Evolutionary conservation across 2,329 filamentous ascomycete genomes (phyloP).

Genomic region (Chaetomium sp.): DNA sequence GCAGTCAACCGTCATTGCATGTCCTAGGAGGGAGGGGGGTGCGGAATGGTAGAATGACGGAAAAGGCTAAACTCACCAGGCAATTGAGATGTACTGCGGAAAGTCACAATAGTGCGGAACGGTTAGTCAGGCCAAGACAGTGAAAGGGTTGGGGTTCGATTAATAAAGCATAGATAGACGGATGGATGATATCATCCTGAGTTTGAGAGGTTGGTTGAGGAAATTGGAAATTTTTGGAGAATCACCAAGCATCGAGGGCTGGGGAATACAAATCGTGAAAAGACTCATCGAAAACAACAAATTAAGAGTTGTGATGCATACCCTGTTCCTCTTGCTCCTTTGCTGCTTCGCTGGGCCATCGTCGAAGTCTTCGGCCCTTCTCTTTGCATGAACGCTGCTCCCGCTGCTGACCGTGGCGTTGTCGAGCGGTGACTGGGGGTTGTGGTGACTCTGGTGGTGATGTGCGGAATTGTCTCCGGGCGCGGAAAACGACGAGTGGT

Average conservation of each 20-base stretch:
- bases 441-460: constrained; percentile 18
- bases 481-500: constrained; percentile 28
- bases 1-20: too few species aligned
- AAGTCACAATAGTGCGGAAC: neutral
- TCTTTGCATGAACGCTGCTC: constrained; percentile 25
- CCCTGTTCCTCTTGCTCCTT: constrained; percentile 54
- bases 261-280: neutral
- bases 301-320: constrained; percentile 20
- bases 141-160: neutral
- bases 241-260: too few species aligned
- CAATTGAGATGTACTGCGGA: constrained; percentile 53
- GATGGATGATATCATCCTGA: too few species aligned
- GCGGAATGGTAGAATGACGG: neutral
- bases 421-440: constrained; percentile 11
- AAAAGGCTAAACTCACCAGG: constrained; percentile 43
- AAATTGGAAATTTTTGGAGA: too few species aligned
- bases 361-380: constrained; percentile 36
- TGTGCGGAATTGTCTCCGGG: constrained; percentile 47
- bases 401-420: constrained; percentile 21
- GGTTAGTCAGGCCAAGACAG: neutral
- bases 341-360: constrained; percentile 42
- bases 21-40: neutral
- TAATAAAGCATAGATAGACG: neutral
- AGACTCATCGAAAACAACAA: neutral
- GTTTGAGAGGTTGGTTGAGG: too few species aligned